Evolutionary conservation across 2,329 filamentous ascomycete species (phyloP).

Genomic region (Aspergillus transmontanensis): DNA sequence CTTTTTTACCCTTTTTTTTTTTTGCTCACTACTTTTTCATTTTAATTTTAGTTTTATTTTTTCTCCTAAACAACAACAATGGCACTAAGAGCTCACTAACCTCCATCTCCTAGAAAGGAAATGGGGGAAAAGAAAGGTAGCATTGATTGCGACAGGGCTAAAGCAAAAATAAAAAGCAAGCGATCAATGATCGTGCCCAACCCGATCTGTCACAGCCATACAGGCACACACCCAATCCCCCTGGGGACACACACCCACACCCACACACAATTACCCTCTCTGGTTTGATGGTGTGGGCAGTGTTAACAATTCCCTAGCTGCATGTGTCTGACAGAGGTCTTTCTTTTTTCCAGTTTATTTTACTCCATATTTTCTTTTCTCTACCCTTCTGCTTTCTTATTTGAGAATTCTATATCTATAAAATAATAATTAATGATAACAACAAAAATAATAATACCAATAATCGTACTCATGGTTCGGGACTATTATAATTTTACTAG

Average conservation of each 20-base stretch:
- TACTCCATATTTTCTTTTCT: background rate
- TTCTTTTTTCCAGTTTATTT: background rate
- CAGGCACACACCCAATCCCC: constrained; percentile 9
- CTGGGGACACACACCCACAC: constrained; percentile 5
- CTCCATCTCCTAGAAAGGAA: background rate
- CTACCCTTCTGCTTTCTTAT: background rate
- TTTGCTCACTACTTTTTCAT: background rate
- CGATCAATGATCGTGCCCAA: constrained; percentile 11
- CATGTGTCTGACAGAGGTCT: constrained; percentile 16
- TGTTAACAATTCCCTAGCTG: constrained; percentile 19
- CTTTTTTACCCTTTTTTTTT: background rate
- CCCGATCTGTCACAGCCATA: constrained; percentile 17
- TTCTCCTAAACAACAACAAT: background rate
- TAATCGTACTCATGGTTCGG: background rate
- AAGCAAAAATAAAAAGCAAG: constrained; percentile 1
- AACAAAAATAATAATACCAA: background rate
- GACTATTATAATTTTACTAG: background rate
- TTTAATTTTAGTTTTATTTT: background rate
- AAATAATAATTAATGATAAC: background rate
- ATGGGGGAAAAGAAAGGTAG: background rate
- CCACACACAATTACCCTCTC: background rate
- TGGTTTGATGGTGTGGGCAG: constrained; percentile 3
- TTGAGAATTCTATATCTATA: background rate
- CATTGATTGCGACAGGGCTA: background rate
- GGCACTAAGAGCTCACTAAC: background rate